Conservation (phyloP, 179 eudicot species). For the Spinacia oleracea region DNA sequence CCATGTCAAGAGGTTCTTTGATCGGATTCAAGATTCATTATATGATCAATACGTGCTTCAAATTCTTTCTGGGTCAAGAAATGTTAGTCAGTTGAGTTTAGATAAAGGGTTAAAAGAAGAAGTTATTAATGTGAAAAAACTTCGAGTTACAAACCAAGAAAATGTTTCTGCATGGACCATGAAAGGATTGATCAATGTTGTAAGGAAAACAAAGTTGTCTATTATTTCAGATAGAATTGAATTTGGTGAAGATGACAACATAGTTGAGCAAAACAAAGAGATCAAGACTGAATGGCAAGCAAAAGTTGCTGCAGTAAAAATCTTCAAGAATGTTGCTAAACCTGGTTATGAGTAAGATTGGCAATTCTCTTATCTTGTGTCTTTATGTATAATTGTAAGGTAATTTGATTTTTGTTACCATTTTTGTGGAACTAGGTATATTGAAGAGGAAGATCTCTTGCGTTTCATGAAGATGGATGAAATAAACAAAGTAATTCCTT, state of each 20-base stretch:
- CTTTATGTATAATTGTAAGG: background rate
- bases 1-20: constrained; percentile 75
- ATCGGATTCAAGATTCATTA: constrained; percentile 74
- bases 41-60: constrained; percentile 73
- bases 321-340: constrained; percentile 72
- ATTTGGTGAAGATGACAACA: constrained; percentile 41
- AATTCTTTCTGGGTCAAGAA: constrained; percentile 55
- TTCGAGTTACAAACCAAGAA: constrained; percentile 52
- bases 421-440: constrained; percentile 42
- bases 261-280: constrained; percentile 37
- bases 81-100: constrained; percentile 48
- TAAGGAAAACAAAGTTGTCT: constrained; percentile 52
- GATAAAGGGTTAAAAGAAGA: constrained; percentile 46
- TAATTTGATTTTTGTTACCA: background rate
- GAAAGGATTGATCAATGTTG: constrained; percentile 58
- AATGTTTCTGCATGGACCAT: constrained; percentile 80
- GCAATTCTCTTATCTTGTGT: background rate
- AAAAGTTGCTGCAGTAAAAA: constrained; percentile 52
- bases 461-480: constrained; percentile 64
- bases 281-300: constrained; percentile 75
- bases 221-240: constrained; percentile 54
- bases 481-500: constrained; percentile 44
- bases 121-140: constrained; percentile 64
- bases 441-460: constrained; percentile 74
- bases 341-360: constrained; percentile 54